Base-by-base conservation (phyloP, 805 yeast species). In the Cephaloascus fragrans region DNA sequence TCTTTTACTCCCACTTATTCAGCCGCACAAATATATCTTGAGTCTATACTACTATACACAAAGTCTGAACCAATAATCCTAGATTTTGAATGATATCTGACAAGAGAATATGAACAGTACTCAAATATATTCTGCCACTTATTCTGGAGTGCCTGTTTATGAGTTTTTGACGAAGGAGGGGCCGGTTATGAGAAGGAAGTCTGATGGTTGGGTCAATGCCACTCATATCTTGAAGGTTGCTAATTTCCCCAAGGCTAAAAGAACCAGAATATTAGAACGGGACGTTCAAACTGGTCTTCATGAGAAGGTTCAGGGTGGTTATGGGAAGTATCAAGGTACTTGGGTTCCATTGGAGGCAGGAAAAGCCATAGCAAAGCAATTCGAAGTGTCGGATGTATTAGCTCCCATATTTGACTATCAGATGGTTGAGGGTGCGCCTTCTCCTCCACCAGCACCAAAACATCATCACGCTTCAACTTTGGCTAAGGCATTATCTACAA, bases 171-270 rank as follows among this genome's bases (percentile, higher is more conserved):
- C 73, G 47, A 73, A 78, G 37, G 76, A 80, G 28, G 78, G 82
- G 16, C 83, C 89, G 19, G 78, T 83, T 14, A 93, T 93, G 97
- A 75, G 97, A 50, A 70, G 97, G 41, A 80, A 85, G 44, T 69
- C 73, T 37, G 98, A 93, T 56, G 84, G 89, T 49, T 93, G 97
- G 97, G 87, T 93, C 43, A 90, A 90, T 60, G 97, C 97, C 10
- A 90, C 97, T 19, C 97, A 90, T 56, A 86, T 90, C 36, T 67
- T 90, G 44, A 90, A 90, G 57, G 89, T 90, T 34, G 96, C 97
- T 36, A 81, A 84, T 55, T 88, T 88, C 57, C 95, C 96, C 44
- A 89, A 89, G 60, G 96, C 97, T 1, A 87, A 84, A 57, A 67
- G 97, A 47, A 89, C 97, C 16, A 80, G 95, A 50, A 87, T 89